Evolutionary conservation across 805 yeast species (phyloP).

Genomic region (Blastobotrys chiropterorum): DNA sequence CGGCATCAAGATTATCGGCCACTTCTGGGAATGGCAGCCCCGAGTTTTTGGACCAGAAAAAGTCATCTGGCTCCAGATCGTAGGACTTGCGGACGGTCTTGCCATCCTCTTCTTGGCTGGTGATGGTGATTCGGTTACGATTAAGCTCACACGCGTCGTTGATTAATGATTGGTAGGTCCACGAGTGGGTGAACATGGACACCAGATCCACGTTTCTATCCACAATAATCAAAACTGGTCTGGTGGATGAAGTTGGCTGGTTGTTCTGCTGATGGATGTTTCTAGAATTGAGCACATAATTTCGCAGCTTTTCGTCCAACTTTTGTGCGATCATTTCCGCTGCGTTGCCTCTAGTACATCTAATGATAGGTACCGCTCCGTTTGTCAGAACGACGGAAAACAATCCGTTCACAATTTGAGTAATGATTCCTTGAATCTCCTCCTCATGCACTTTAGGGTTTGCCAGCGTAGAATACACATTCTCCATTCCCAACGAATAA

Average conservation of each 20-base stretch:
- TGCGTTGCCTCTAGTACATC: constrained; percentile 90
- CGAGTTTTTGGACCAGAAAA: constrained; percentile 82
- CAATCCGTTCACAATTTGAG: constrained; percentile 68
- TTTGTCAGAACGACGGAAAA: constrained; percentile 73
- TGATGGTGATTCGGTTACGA: constrained; percentile 57
- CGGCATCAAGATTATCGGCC: constrained; percentile 92
- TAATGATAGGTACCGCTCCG: constrained; percentile 78
- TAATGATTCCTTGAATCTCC: constrained; percentile 61
- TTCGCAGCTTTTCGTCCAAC: constrained; percentile 76
- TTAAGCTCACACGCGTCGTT: constrained; percentile 82
- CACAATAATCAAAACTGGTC: constrained; percentile 72
- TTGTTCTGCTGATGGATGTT: constrained; percentile 10
- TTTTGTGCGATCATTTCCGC: constrained; percentile 90
- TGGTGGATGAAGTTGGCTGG: constrained; percentile 34
- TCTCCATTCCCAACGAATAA: constrained; percentile 66
- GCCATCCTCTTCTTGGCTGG: constrained; percentile 27
- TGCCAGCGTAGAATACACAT: constrained; percentile 63
- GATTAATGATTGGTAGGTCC: constrained; percentile 96
- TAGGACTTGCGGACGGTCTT: constrained; percentile 46
- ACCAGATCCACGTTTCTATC: constrained; percentile 89
- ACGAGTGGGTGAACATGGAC: constrained; percentile 92
- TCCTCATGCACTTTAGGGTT: constrained; percentile 69
- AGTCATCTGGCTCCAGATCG: constrained; percentile 90
- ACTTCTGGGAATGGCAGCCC: constrained; percentile 95
- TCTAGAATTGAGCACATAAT: constrained; percentile 66